Evolutionary conservation across 1,284 basidiomycete genomes (phyloP).

Genomic region (Trichosporon faecale): DNA sequence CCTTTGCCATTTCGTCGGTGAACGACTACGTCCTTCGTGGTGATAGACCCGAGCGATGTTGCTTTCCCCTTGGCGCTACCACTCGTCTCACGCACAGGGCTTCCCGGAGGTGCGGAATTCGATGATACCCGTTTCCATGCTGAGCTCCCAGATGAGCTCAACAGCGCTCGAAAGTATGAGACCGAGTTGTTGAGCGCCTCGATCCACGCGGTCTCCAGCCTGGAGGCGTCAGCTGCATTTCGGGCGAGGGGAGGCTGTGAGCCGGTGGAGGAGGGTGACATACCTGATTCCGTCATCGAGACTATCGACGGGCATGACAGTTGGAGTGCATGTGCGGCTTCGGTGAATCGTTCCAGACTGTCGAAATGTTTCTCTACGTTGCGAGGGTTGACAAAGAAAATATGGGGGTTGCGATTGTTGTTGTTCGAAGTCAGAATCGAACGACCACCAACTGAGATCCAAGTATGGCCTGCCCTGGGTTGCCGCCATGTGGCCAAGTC

Average conservation of each 20-base stretch:
- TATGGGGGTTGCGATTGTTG: constrained; percentile 4
- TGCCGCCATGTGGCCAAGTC: background rate
- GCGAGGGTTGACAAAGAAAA: background rate
- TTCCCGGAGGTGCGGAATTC: constrained; percentile 31
- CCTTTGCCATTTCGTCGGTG: constrained; percentile 53
- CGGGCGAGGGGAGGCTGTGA: background rate
- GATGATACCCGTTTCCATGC: constrained; percentile 52
- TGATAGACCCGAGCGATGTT: constrained; percentile 38
- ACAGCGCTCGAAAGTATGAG: constrained; percentile 48
- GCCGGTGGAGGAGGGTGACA: constrained; percentile 20
- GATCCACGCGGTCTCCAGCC: constrained; percentile 50
- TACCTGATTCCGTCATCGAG: constrained; percentile 50
- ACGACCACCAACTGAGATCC: background rate
- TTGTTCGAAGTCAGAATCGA: constrained; percentile 7
- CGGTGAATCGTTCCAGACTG: background rate
- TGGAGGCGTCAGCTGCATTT: constrained; percentile 18
- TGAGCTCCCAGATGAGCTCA: constrained; percentile 45
- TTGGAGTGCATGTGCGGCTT: constrained; percentile 8
- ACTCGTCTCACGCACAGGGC: constrained; percentile 27
- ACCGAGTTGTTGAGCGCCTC: constrained; percentile 45
- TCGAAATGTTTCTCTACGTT: constrained; percentile 2
- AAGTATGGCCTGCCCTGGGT: background rate
- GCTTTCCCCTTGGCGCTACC: constrained; percentile 24
- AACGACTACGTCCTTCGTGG: constrained; percentile 51
- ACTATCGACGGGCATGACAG: constrained; percentile 40